A percentile compares a stretch with the other conserved stretches of the same genome.
These are phyloP conservation scores for Tolypocladium capitatum DNA, from an alignment of 2,329 filamentous ascomycete genomes.

Conservation along the genomic window DNA sequence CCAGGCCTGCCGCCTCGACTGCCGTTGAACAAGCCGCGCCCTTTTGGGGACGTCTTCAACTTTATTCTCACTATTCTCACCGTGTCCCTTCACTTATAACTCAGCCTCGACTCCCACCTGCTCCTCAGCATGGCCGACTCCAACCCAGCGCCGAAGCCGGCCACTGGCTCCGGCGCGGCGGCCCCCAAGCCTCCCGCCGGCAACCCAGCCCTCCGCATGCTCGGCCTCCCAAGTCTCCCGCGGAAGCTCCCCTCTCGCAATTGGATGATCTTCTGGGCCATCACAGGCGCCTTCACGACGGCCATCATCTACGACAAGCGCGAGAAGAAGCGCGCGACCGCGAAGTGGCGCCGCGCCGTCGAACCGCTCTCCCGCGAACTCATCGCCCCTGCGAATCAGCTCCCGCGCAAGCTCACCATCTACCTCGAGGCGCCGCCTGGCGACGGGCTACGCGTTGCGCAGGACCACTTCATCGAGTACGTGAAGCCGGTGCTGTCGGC, in stretches of 20 bases:
- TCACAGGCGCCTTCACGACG: constrained; percentile 64
- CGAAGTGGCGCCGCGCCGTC: constrained; percentile 77
- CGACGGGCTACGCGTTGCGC: constrained; percentile 70
- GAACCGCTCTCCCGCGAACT: constrained; percentile 71
- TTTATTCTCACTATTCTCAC: not conserved
- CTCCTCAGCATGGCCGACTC: constrained; percentile 5
- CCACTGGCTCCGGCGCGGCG: constrained; percentile 8
- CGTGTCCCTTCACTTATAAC: not conserved
- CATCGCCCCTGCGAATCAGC: constrained; percentile 50
- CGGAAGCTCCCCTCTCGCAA: constrained; percentile 84
- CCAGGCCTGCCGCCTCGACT: not conserved
- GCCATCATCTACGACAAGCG: constrained; percentile 85
- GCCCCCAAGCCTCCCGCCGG: constrained; percentile 24
- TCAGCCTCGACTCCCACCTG: not conserved
- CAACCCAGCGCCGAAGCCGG: constrained; percentile 1
- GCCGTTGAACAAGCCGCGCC: not conserved
- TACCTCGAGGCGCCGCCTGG: constrained; percentile 77
- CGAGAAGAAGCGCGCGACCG: constrained; percentile 72
- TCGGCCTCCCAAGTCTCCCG: constrained; percentile 75
- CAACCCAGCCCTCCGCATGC: constrained; percentile 64
- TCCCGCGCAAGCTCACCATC: constrained; percentile 75
- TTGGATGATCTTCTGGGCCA: constrained; percentile 87
- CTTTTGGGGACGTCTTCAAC: not conserved
- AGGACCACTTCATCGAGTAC: constrained; percentile 93
- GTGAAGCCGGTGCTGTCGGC: constrained; percentile 85